Percentiles rank a stretch among this genome's conserved stretches.
These are phyloP conservation scores for Dipteronia dyeriana DNA, from an alignment of 345 rosid genomes.

Conservation along the genomic window DNA sequence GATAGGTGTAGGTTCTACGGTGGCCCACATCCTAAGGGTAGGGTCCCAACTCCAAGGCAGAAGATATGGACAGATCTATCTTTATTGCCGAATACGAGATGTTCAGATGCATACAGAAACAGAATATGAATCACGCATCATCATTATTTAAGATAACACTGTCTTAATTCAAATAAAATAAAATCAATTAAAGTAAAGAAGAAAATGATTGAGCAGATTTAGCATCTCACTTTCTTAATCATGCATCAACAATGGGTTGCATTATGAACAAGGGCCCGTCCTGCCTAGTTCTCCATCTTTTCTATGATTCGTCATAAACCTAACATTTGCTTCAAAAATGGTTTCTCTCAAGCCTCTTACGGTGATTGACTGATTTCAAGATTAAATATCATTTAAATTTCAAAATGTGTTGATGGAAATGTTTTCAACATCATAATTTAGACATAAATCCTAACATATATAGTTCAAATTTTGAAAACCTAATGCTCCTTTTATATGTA, in stretches of 20 bases:
- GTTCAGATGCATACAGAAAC: neutral
- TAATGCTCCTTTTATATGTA: neutral
- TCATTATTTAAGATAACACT: neutral
- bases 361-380: conserved; percentile 6
- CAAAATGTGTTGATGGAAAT: neutral
- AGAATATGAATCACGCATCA: neutral
- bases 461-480: neutral
- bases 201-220: conserved; percentile 2
- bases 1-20: no score
- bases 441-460: neutral
- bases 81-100: neutral
- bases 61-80: neutral
- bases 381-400: neutral
- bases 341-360: no score
- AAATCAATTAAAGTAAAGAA: neutral
- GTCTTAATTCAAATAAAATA: neutral
- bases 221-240: conserved; percentile 10
- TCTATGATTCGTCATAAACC: neutral
- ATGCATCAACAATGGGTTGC: conserved; percentile 22
- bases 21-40: no score
- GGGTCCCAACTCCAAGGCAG: neutral
- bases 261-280: conserved; percentile 14
- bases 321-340: neutral
- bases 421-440: neutral
- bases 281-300: neutral